Evolutionary conservation across 2,329 filamentous ascomycete genomes (phyloP), one percentile per base, ranked within the genome.

Genomic region (Hymenoscyphus fructigenus): DNA sequence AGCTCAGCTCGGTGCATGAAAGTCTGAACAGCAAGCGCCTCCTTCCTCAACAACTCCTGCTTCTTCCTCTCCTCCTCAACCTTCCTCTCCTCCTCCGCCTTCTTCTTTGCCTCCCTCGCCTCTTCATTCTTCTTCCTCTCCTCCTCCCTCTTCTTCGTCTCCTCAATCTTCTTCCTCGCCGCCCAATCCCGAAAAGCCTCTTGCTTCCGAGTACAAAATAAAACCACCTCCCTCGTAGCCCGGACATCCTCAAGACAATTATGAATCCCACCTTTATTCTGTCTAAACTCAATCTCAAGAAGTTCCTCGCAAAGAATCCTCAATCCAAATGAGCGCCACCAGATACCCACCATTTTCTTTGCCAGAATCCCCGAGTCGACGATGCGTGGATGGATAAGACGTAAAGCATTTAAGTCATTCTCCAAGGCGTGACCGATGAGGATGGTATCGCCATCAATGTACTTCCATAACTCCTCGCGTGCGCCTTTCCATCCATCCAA

Each of bases 231-330:
- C 7, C 83, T 77, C 0, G 79, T 76, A 0, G 83, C 82, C 38
- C 82, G 76, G 0, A 82, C 79, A 73, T 84, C 81, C 69, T 84
- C 81, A 5, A 85, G 67, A 57, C 78, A 79, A 70, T 82, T 78
- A 59, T 84, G 83, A 0, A 82, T 80, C 1, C 68, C 70, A 10
- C 66, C 69, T 2, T 72, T 68, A 26, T 61, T 68, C 29, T 77
- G 65, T 63, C 79, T 79, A 17, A 83, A 79, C 1, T 67, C 64
- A 12, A 78, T 67, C 1, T 71, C 69, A 2, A 82, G 67, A 6
- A 82, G 69, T 3, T 76, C 74, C 17, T 68, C 66, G 28, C 74
- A 71, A 17, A 82, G 71, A 0, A 41, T 69, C 63, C 79, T 78
- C 56, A 84, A 71, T 2, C 72, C 70, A 77, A 77, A 81, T 63